Evolutionary conservation across 169 alveolate species (phyloP).

Genomic region (Plasmodium cynomolgi): DNA sequence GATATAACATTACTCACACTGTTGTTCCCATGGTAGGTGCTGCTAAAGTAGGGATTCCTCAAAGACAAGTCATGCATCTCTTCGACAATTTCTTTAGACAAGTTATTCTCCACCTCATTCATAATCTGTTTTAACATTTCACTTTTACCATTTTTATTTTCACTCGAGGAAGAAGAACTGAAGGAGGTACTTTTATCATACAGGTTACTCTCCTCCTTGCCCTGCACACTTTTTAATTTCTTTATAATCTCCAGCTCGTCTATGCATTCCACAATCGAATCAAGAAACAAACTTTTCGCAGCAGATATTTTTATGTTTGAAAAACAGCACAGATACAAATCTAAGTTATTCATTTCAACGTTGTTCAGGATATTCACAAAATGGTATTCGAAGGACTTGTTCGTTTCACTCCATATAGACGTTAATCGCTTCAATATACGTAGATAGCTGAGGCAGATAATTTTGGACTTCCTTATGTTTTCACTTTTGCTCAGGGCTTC

Average conservation of each 20-base stretch:
- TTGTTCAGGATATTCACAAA: constrained; percentile 42
- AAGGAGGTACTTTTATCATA: neutral
- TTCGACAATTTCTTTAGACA: constrained; percentile 52
- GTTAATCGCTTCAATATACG: constrained; percentile 43
- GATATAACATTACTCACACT: neutral
- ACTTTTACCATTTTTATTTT: neutral
- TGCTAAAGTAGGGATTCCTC: constrained; percentile 28
- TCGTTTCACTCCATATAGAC: constrained; percentile 40
- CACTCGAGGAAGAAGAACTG: neutral
- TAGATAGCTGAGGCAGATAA: constrained; percentile 36
- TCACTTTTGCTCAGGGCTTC: constrained; percentile 15
- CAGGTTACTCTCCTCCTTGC: neutral
- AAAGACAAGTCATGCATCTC: constrained; percentile 40
- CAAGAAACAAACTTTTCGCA: constrained; percentile 22
- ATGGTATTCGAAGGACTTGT: constrained; percentile 63
- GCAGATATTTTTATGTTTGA: constrained; percentile 43
- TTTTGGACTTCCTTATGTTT: constrained; percentile 15
- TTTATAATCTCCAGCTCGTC: constrained; percentile 62
- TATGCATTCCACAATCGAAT: constrained; percentile 41
- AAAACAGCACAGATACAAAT: constrained; percentile 52
- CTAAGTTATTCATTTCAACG: constrained; percentile 36
- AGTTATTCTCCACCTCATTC: constrained; percentile 32
- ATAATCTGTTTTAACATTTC: constrained; percentile 15
- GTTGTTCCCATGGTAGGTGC: constrained; percentile 11
- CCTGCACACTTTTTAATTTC: constrained; percentile 22